Percentiles rank a stretch among this genome's conserved stretches.
phyloP scores from a whole-genome alignment of 495 filamentous ascomycete genomes.

The Hypomontagnella monticulosa region DNA sequence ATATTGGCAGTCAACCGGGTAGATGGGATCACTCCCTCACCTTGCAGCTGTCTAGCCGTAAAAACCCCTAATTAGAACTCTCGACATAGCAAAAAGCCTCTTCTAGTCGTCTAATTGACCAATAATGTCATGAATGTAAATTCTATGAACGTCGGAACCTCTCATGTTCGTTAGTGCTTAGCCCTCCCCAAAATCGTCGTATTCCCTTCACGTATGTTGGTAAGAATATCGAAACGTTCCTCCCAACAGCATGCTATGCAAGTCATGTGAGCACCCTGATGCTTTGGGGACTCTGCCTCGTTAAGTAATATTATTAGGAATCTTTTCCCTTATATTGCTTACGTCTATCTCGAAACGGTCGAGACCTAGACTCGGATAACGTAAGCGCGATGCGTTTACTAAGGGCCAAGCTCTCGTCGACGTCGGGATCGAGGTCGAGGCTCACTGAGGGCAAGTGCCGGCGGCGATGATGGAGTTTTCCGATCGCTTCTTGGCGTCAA shows the following conservation, averaged over 20 bases:
- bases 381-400: slow-evolving; percentile 9
- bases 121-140: too few species aligned
- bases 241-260: neutral
- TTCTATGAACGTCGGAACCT: too few species aligned
- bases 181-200: neutral
- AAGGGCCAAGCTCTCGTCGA: neutral
- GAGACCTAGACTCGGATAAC: slow-evolving; percentile 1
- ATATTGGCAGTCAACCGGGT: too few species aligned
- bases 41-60: too few species aligned
- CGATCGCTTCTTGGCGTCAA: neutral
- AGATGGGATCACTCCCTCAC: too few species aligned
- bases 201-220: too few species aligned
- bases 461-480: neutral
- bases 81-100: too few species aligned
- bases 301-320: neutral
- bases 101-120: too few species aligned
- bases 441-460: neutral
- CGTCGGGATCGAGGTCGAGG: neutral
- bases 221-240: neutral
- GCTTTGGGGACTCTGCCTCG: neutral
- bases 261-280: neutral
- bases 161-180: neutral
- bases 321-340: neutral
- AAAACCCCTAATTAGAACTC: too few species aligned
- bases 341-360: slow-evolving; percentile 1